Percentiles rank a stretch among this genome's conserved stretches.
These are phyloP conservation scores for Colletotrichum eleusines DNA, from an alignment of 2,329 filamentous ascomycete species.

Conservation along the genomic window DNA sequence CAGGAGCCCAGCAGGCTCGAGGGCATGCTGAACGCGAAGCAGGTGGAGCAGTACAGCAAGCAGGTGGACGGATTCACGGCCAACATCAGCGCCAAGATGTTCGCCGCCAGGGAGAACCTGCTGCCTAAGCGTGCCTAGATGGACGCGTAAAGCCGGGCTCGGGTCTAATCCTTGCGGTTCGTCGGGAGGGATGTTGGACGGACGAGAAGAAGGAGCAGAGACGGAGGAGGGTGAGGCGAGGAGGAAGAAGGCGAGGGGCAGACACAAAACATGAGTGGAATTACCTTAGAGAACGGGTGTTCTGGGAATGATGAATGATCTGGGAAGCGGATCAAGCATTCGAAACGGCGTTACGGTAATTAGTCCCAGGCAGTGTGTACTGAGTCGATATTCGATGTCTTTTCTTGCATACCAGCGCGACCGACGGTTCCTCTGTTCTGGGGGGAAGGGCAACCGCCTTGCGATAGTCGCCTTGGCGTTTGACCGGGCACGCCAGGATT, in stretches of 20 bases:
- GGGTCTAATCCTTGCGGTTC: constrained; percentile 10
- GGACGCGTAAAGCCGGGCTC: constrained; percentile 2
- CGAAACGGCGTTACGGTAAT: constrained; percentile 44
- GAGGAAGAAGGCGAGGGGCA: constrained; percentile 23
- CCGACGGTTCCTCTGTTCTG: constrained; percentile 7
- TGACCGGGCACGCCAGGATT: constrained; percentile 5
- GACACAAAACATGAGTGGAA: constrained; percentile 25
- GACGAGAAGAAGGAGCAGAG: constrained; percentile 1
- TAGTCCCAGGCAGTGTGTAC: constrained; percentile 42
- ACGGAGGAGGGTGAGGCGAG: not conserved
- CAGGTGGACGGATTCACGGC: constrained; percentile 98
- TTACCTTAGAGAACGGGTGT: constrained; percentile 41
- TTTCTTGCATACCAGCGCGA: constrained; percentile 39
- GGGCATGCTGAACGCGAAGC: constrained; percentile 92
- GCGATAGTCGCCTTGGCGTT: not conserved
- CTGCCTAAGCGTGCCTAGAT: constrained; percentile 62
- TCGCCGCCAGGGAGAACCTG: constrained; percentile 84
- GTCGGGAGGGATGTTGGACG: not conserved
- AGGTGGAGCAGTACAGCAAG: constrained; percentile 97
- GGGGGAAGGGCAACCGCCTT: not conserved
- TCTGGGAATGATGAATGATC: constrained; percentile 43
- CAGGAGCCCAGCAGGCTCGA: constrained; percentile 93
- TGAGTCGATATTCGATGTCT: constrained; percentile 42
- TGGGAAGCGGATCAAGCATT: constrained; percentile 44
- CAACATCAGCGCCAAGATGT: constrained; percentile 95